Conservation (phyloP, 371 early-diverging fungal genomes). For the Dipsacomyces acuminosporus region DNA sequence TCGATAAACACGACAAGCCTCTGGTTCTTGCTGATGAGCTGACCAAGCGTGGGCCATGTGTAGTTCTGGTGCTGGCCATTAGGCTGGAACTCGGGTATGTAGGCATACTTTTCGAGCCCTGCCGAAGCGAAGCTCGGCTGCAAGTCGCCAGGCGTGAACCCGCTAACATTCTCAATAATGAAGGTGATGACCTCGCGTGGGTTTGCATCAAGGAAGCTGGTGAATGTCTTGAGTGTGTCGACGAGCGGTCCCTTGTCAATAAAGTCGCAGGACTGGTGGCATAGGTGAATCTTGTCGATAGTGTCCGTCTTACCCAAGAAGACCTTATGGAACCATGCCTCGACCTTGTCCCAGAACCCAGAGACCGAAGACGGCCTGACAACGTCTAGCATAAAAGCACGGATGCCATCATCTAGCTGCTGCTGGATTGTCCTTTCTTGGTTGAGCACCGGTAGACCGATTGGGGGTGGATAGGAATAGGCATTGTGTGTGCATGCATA, state of each 20-base stretch:
- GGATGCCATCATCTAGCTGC: constrained; percentile 68
- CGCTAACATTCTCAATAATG: constrained; percentile 61
- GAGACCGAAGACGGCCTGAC: constrained; percentile 3
- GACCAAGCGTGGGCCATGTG: constrained; percentile 62
- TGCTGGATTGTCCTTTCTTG: constrained; percentile 57
- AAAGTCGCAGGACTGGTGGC: constrained; percentile 58
- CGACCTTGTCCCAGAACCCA: neutral
- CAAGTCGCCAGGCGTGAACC: constrained; percentile 50
- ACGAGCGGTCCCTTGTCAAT: constrained; percentile 56
- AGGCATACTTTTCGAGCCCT: constrained; percentile 53
- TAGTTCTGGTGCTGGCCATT: constrained; percentile 5
- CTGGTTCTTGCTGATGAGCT: constrained; percentile 60
- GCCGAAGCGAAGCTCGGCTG: constrained; percentile 52
- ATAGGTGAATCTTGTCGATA: constrained; percentile 52
- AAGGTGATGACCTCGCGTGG: constrained; percentile 66
- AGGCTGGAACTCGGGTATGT: constrained; percentile 34
- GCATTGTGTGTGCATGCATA: constrained; percentile 69
- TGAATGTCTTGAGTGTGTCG: constrained; percentile 50
- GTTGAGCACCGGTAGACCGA: constrained; percentile 47
- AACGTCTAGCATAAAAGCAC: constrained; percentile 65
- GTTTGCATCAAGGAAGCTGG: constrained; percentile 56
- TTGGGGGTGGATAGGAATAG: constrained; percentile 52
- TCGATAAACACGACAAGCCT: constrained; percentile 66
- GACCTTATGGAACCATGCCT: neutral
- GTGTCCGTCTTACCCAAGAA: neutral